Evolutionary conservation across 1,284 basidiomycete species (phyloP).

Genomic region (Volvariella volvacea): DNA sequence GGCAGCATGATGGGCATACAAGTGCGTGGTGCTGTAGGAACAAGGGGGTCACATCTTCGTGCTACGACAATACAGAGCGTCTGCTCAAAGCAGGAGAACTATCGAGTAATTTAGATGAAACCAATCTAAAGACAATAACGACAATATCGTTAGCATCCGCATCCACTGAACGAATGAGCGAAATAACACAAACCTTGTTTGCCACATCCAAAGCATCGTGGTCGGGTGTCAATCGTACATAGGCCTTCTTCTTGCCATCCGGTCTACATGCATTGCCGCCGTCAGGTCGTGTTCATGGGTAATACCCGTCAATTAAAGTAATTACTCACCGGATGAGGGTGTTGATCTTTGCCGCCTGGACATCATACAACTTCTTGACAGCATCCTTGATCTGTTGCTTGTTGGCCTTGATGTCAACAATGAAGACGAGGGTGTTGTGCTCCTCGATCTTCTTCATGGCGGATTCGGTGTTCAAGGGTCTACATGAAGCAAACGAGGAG

Average conservation of each 20-base stretch:
- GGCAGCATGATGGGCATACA: too few relatives aligned
- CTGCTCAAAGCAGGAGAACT: too few relatives aligned
- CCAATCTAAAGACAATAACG: conserved; percentile 51
- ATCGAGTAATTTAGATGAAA: conserved; percentile 55
- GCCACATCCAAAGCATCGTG: conserved; percentile 97
- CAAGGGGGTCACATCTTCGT: too few relatives aligned
- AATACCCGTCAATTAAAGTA: not conserved
- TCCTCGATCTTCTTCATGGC: conserved; percentile 99
- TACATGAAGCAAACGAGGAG: conserved; percentile 15
- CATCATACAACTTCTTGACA: conserved; percentile 98
- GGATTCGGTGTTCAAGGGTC: conserved; percentile 77
- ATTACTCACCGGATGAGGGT: conserved; percentile 88
- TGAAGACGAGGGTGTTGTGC: conserved; percentile 98
- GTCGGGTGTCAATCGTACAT: conserved; percentile 91
- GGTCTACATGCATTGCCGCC: conserved; percentile 48
- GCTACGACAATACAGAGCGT: too few relatives aligned
- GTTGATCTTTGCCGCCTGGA: conserved; percentile 94
- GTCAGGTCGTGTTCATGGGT: not conserved
- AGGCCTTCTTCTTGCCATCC: conserved; percentile 99
- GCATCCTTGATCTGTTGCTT: conserved; percentile 99
- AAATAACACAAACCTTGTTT: conserved; percentile 81
- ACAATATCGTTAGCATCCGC: conserved; percentile 8
- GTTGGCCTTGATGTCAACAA: conserved; percentile 92
- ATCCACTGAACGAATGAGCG: not conserved
- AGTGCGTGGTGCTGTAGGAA: too few relatives aligned